Conservation (phyloP, 371 early-diverging fungal species). For the Mucor velutinosus region DNA sequence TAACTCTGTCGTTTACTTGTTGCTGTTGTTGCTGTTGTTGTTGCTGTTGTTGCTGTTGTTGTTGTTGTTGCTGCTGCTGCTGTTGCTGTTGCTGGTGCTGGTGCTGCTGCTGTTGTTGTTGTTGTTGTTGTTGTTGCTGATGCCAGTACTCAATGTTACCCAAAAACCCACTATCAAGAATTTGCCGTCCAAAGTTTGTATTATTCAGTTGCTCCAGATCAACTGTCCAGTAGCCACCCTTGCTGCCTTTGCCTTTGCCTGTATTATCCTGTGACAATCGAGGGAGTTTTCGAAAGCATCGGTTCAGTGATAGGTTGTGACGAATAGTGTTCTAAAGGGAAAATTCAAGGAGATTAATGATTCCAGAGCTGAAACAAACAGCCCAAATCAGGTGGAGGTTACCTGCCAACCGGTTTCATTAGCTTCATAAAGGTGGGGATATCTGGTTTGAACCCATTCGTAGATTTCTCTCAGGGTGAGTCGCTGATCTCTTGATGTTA, state of each 20-base stretch:
- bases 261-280: conserved; percentile 47
- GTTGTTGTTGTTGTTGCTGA: conserved; percentile 31
- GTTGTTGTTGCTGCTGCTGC: conserved; percentile 12
- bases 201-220: conserved; percentile 46
- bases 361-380: background rate
- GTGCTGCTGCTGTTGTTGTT: too few species aligned
- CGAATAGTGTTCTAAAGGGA: conserved; percentile 68
- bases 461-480: conserved; percentile 75
- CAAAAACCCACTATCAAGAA: conserved; percentile 42
- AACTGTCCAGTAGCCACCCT: conserved; percentile 68
- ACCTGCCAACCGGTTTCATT: conserved; percentile 73
- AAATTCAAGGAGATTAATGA: too few species aligned
- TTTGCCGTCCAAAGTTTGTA: conserved; percentile 45
- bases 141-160: conserved; percentile 44
- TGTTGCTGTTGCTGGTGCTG: conserved; percentile 13
- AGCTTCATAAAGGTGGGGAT: conserved; percentile 66
- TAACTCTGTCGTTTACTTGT: conserved; percentile 7
- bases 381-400: background rate
- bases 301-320: conserved; percentile 78
- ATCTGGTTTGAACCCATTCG: conserved; percentile 66
- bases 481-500: conserved; percentile 52
- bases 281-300: conserved; percentile 62
- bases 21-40: conserved; percentile 16
- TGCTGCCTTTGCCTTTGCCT: conserved; percentile 38
- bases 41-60: conserved; percentile 11